Evolutionary conservation across 2,329 filamentous ascomycete genomes (phyloP), one percentile per base, ranked within the genome.

Genomic region (Trichoderma atroviride): DNA sequence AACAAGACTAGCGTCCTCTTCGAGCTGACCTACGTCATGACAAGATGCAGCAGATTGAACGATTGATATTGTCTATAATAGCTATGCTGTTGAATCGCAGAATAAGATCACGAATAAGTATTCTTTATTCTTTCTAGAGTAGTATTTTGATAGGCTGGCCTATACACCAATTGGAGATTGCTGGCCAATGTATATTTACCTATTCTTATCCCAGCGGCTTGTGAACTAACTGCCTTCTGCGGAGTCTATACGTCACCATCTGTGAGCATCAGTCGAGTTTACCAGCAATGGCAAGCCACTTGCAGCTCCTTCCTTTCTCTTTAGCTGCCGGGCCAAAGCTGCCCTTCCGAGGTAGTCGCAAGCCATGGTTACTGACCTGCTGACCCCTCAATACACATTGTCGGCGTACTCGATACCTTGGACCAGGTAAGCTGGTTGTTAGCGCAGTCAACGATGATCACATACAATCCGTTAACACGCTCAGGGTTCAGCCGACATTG

Each of bases 181-280:
- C 29, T 31, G 16, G 16, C 10, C 9, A 33, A 14, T 11, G 13
- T 14, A 14, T 1, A 35, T 5, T 1, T 33, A 4, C 31, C 10
- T 33, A 24, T n/a, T 14, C 40, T 43, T 43, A 33, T 24, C 27
- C 19, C 16, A 50, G 5, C 16, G 14, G 37, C 37, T 40, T 43
- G 19, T 43, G 10, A 43, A n/a, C 16, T n/a, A 40, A 19, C 19
- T 9, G 6, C 19, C 40, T n/a, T n/a, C 14, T 33, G 37, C 37
- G 5, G 3, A 55, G 24, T 43, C 33, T 35, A 31, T 66, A 67
- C 55, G 64, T 67, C 53, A 67, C 58, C 40, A 16, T 22, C 29
- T 31, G 2, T 47, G 59, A 56, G 63, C 55, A 24, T 50, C 62
- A 11, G 33, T 13, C 52, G 24, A 47, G 53, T 29, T 14, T 37